These are phyloP conservation scores for Pascua guehoae DNA, from an alignment of 1,284 basidiomycete genomes.

Conservation along the genomic window DNA sequence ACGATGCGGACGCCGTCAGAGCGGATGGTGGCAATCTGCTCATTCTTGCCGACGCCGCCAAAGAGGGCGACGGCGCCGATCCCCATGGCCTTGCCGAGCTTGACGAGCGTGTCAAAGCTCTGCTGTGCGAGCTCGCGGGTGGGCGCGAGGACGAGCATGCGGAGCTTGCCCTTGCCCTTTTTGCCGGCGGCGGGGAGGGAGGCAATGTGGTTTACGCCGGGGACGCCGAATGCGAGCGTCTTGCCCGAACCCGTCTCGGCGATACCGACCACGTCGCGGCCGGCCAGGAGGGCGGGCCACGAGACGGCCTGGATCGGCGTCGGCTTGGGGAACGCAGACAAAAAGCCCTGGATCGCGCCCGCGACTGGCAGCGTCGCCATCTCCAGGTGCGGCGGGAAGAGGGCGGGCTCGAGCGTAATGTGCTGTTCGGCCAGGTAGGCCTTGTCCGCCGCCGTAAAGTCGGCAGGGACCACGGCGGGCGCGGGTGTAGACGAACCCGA, in stretches of 20 bases:
- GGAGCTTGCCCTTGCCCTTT: slow-evolving; percentile 53
- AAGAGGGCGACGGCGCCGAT: slow-evolving; percentile 82
- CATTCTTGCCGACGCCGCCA: slow-evolving; percentile 84
- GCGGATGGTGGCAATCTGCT: slow-evolving; percentile 65
- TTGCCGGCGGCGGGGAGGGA: slow-evolving; percentile 25
- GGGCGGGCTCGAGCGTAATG: slow-evolving; percentile 64
- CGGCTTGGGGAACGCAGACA: slow-evolving; percentile 74
- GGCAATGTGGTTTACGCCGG: slow-evolving; percentile 60
- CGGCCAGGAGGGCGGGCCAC: slow-evolving; percentile 83
- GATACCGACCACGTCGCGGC: slow-evolving; percentile 88
- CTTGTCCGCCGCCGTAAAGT: slow-evolving; percentile 53
- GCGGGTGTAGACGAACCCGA: slow-evolving; percentile 18
- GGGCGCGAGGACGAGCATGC: slow-evolving; percentile 83
- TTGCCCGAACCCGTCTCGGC: slow-evolving; percentile 98
- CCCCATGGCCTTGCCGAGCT: slow-evolving; percentile 70
- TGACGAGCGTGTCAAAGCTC: slow-evolving; percentile 79
- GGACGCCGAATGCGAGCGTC: slow-evolving; percentile 93
- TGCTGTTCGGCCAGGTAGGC: slow-evolving; percentile 68
- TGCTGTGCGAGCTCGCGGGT: slow-evolving; percentile 94
- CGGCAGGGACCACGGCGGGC: slow-evolving; percentile 9
- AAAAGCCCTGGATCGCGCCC: slow-evolving; percentile 59
- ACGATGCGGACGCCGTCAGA: slow-evolving; percentile 67
- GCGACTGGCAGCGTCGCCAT: slow-evolving; percentile 71
- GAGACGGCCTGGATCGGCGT: slow-evolving; percentile 95
- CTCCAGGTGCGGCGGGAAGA: slow-evolving; percentile 67